These are phyloP conservation scores for Pseudocercospora ulei DNA, from an alignment of 2,329 filamentous ascomycete species.

Conservation along the genomic window DNA sequence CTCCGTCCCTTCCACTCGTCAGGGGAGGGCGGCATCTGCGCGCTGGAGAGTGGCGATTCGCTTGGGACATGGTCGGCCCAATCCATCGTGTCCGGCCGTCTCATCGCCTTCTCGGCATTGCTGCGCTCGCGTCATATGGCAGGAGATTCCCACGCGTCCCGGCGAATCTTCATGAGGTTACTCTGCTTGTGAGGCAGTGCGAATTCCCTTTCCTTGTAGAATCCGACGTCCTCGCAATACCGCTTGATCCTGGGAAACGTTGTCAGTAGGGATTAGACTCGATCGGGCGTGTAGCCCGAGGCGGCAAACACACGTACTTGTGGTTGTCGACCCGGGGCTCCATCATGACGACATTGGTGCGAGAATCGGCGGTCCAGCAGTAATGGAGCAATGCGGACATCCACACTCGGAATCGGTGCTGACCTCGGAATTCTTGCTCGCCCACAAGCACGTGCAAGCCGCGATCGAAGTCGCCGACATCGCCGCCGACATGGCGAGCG, in stretches of 20 bases:
- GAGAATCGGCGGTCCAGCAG: constrained; percentile 63
- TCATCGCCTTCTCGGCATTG: constrained; percentile 7
- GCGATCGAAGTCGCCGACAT: constrained; percentile 73
- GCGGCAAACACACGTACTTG: constrained; percentile 56
- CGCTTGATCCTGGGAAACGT: constrained; percentile 52
- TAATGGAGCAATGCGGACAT: constrained; percentile 79
- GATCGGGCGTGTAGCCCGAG: neutral
- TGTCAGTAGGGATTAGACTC: constrained; percentile 8
- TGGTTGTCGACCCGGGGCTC: constrained; percentile 87
- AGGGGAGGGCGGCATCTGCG: too few relatives aligned
- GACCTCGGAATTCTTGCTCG: constrained; percentile 80
- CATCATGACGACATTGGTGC: constrained; percentile 73
- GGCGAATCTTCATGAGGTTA: constrained; percentile 68
- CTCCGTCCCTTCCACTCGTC: too few relatives aligned
- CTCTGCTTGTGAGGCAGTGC: constrained; percentile 87
- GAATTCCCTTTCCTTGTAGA: constrained; percentile 77
- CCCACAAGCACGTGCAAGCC: constrained; percentile 83
- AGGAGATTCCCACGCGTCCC: constrained; percentile 72
- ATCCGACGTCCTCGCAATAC: constrained; percentile 65
- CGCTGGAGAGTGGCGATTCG: too few relatives aligned
- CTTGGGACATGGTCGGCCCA: too few relatives aligned
- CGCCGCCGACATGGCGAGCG: constrained; percentile 55
- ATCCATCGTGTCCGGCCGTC: neutral
- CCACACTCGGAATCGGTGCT: constrained; percentile 69
- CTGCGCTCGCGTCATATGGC: constrained; percentile 19